Evolutionary conservation across 345 rosid genomes (phyloP).

Genomic region (Salix purpurea): DNA sequence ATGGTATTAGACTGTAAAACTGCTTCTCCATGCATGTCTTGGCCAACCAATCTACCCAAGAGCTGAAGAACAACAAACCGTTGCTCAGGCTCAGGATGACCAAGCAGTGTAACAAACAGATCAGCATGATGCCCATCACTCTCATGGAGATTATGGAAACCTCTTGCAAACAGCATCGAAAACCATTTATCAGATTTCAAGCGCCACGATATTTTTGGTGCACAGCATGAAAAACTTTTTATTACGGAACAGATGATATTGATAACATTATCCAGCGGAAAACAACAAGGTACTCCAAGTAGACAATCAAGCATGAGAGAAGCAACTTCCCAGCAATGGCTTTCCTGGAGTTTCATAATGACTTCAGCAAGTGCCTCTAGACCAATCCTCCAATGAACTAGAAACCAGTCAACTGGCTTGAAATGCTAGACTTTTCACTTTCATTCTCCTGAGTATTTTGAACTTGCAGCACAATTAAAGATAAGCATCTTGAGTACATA

Average conservation of each 20-base stretch:
- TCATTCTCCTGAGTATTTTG: slow-evolving; percentile 34
- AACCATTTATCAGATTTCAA: slow-evolving; percentile 69
- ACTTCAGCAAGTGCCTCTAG: slow-evolving; percentile 54
- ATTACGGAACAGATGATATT: slow-evolving; percentile 47
- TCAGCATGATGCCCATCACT: slow-evolving; percentile 47
- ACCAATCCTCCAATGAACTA: slow-evolving; percentile 42
- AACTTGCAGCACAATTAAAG: slow-evolving; percentile 33
- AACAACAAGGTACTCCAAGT: slow-evolving; percentile 44
- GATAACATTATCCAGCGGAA: slow-evolving; percentile 40
- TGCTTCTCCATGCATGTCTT: slow-evolving; percentile 38
- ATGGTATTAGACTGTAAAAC: slow-evolving; percentile 27
- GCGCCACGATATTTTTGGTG: slow-evolving; percentile 28
- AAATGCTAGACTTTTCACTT: slow-evolving; percentile 22
- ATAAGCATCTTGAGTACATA: slow-evolving; percentile 50
- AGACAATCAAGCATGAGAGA: slow-evolving; percentile 65
- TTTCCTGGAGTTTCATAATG: slow-evolving; percentile 44
- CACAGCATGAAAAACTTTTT: slow-evolving; percentile 42
- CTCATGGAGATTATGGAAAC: slow-evolving; percentile 41
- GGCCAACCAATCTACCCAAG: slow-evolving; percentile 60
- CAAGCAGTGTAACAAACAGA: slow-evolving; percentile 50
- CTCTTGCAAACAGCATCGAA: slow-evolving; percentile 42
- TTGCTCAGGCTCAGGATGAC: slow-evolving; percentile 81
- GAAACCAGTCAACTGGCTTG: slow-evolving; percentile 32
- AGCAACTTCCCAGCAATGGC: slow-evolving; percentile 66
- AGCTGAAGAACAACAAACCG: slow-evolving; percentile 60